Conservation (phyloP, 2,329 filamentous ascomycete species). For the Elsinoe perseae region DNA sequence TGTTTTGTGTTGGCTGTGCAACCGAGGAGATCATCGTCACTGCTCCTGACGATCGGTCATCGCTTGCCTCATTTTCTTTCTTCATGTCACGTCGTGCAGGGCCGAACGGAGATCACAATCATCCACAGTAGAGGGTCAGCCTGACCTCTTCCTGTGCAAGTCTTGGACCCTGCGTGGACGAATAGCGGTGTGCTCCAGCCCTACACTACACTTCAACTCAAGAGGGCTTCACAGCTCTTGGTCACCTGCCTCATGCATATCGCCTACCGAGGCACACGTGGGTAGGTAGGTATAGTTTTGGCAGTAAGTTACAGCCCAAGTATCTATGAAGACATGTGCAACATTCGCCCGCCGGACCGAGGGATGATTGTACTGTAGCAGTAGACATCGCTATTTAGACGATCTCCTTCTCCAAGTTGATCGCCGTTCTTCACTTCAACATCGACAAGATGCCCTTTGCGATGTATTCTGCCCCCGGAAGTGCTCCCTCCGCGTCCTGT, state of each 20-base stretch:
- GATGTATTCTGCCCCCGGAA: conserved; percentile 5
- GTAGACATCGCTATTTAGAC: background rate
- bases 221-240: background rate
- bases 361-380: background rate
- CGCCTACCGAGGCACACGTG: background rate
- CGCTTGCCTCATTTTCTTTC: background rate
- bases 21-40: background rate
- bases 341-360: background rate
- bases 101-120: background rate
- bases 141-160: background rate
- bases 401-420: background rate
- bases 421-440: background rate
- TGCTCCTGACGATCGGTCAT: conserved; percentile 8
- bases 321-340: background rate
- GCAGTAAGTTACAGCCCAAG: background rate
- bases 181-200: conserved; percentile 2
- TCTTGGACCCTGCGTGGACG: background rate
- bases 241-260: background rate
- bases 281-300: background rate
- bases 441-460: background rate
- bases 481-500: background rate
- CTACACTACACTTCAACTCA: background rate
- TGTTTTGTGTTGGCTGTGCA: background rate
- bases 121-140: conserved; percentile 3
- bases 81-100: conserved; percentile 3